Conservation (phyloP, 208 protist genomes). For the Trypanosoma platydactyli region DNA sequence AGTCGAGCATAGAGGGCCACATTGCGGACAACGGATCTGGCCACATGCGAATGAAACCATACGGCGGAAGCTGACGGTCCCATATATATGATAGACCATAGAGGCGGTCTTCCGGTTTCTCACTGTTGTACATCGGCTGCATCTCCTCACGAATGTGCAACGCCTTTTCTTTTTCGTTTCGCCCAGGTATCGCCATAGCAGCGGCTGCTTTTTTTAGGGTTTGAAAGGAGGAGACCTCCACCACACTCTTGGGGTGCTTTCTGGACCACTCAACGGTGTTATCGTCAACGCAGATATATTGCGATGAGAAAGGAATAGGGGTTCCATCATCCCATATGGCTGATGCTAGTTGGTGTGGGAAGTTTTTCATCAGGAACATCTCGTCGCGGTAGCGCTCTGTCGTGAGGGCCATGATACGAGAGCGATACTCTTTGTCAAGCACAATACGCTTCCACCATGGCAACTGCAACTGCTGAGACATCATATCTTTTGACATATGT, state of each 20-base stretch:
- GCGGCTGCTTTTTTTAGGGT: slow-evolving; percentile 40
- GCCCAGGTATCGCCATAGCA: background rate
- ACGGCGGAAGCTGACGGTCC: slow-evolving; percentile 60
- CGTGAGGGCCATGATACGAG: slow-evolving; percentile 43
- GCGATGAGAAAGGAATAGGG: slow-evolving; percentile 31
- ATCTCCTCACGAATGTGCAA: slow-evolving; percentile 13
- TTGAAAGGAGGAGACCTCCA: slow-evolving; percentile 41
- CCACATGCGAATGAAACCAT: slow-evolving; percentile 65
- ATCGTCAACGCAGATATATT: slow-evolving; percentile 49
- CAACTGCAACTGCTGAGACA: slow-evolving; percentile 21
- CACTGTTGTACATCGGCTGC: background rate
- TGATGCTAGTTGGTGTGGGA: slow-evolving; percentile 45
- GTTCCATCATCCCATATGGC: slow-evolving; percentile 26
- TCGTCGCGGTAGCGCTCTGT: slow-evolving; percentile 56
- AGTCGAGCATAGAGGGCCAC: slow-evolving; percentile 48
- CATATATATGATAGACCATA: slow-evolving; percentile 81
- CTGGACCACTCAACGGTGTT: slow-evolving; percentile 30
- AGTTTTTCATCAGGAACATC: slow-evolving; percentile 39
- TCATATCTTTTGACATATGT: background rate
- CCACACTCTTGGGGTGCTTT: slow-evolving; percentile 49
- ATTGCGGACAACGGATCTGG: slow-evolving; percentile 67
- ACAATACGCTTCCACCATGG: slow-evolving; percentile 85
- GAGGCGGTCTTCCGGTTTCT: slow-evolving; percentile 29
- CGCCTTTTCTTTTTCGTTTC: background rate
- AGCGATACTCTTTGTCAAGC: slow-evolving; percentile 51